These are phyloP conservation scores for Geotrichum reessii DNA, from an alignment of 1,139 yeast genomes.

Conservation along the genomic window DNA sequence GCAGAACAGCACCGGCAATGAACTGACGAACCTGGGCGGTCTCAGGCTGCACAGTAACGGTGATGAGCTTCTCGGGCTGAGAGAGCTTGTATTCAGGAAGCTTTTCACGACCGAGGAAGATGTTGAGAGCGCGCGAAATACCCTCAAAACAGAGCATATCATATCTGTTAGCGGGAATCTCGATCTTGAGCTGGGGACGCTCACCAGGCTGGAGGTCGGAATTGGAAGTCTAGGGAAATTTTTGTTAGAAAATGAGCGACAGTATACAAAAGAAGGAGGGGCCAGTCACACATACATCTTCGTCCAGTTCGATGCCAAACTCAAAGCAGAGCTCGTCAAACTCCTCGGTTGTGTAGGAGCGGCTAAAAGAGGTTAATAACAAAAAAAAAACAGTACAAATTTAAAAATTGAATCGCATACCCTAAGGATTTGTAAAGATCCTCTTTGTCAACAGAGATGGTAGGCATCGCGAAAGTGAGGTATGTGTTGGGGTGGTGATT, in stretches of 20 bases:
- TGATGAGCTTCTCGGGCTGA: constrained; percentile 43
- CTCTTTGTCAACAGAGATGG: constrained; percentile 89
- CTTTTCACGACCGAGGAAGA: constrained; percentile 64
- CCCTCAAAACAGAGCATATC: constrained; percentile 98
- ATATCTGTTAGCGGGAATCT: constrained; percentile 94
- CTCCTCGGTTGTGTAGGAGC: constrained; percentile 77
- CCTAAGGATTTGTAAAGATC: constrained; percentile 78
- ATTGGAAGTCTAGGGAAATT: not conserved
- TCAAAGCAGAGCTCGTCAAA: constrained; percentile 97
- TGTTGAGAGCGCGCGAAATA: constrained; percentile 89
- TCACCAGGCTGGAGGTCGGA: constrained; percentile 43
- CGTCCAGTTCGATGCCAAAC: constrained; percentile 95
- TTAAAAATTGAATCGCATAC: constrained; percentile 2
- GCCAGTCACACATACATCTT: constrained; percentile 46
- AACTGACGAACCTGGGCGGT: constrained; percentile 77
- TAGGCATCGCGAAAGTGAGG: constrained; percentile 61
- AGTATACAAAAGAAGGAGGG: not conserved
- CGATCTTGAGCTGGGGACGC: constrained; percentile 94
- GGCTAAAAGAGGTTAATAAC: constrained; percentile 34
- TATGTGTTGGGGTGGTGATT: not conserved
- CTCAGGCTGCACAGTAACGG: constrained; percentile 68
- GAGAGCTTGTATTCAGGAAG: constrained; percentile 64
- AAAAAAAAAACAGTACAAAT: not conserved
- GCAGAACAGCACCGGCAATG: constrained; percentile 88
- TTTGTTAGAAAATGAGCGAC: constrained; percentile 3